A percentile compares a stretch with the other conserved stretches of the same genome.
phyloP scores from a whole-genome alignment of 176 grass and related monocot species.

The Elaeis guineensis region DNA sequence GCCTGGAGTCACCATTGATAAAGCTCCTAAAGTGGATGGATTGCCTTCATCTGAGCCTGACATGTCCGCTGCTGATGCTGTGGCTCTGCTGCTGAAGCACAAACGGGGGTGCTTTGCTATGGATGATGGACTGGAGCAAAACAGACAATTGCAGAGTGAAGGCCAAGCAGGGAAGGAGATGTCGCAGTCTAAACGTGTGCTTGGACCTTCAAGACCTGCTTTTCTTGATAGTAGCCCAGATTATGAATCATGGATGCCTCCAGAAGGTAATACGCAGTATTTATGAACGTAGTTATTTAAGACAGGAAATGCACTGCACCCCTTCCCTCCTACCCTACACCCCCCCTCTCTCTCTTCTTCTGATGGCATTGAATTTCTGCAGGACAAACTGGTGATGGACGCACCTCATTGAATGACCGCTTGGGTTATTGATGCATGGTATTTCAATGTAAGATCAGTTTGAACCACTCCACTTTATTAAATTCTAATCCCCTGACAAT shows the following conservation, averaged over 20 bases:
- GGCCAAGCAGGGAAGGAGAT: conserved; percentile 37
- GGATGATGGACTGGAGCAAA: conserved; percentile 39
- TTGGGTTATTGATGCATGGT: conserved; percentile 57
- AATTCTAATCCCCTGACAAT: too few species aligned
- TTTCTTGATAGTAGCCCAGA: conserved; percentile 49
- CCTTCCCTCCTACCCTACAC: too few species aligned
- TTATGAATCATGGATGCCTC: conserved; percentile 87
- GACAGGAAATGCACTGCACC: too few species aligned
- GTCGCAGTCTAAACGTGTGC: conserved; percentile 42
- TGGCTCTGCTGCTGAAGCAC: conserved; percentile 88
- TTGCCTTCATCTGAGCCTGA: conserved; percentile 49
- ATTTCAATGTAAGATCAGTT: too few species aligned
- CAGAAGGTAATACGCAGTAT: conserved; percentile 47
- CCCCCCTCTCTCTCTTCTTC: not conserved
- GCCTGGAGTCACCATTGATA: conserved; percentile 10
- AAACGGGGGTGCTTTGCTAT: conserved; percentile 47
- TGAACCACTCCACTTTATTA: too few species aligned
- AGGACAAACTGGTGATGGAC: conserved; percentile 99
- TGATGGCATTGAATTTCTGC: conserved; percentile 16
- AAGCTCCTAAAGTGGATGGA: conserved; percentile 18
- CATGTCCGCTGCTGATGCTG: conserved; percentile 79
- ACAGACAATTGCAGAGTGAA: conserved; percentile 3
- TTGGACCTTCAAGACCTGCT: conserved; percentile 75
- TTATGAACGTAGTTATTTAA: too few species aligned
- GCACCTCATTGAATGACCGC: conserved; percentile 78